Percentiles rank a stretch among this genome's conserved stretches.
These are phyloP conservation scores for Hymenoscyphus albidus DNA, from an alignment of 2,329 filamentous ascomycete genomes.

Conservation along the genomic window DNA sequence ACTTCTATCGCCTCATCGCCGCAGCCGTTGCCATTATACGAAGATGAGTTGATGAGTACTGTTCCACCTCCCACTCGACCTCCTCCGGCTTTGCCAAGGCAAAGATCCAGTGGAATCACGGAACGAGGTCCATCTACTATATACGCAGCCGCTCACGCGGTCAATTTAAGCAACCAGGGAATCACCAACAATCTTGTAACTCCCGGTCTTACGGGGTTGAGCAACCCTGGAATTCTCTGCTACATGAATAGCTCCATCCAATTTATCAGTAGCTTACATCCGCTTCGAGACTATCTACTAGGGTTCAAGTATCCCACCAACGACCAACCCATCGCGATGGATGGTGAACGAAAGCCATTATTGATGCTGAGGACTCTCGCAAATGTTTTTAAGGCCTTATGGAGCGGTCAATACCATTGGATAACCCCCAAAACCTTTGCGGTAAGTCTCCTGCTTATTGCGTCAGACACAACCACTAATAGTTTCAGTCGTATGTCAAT, in stretches of 20 bases:
- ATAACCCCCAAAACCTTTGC: conserved; percentile 54
- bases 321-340: conserved; percentile 63
- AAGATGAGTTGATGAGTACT: conserved; percentile 31
- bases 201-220: conserved; percentile 66
- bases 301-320: conserved; percentile 55
- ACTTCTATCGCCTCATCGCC: conserved; percentile 33
- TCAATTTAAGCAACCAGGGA: conserved; percentile 24
- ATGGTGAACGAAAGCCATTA: conserved; percentile 50
- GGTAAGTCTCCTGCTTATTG: conserved; percentile 40
- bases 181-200: conserved; percentile 41
- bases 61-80: conserved; percentile 41
- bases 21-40: conserved; percentile 19
- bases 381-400: conserved; percentile 48
- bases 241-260: conserved; percentile 93
- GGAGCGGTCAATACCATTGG: conserved; percentile 33
- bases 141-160: conserved; percentile 39
- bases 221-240: conserved; percentile 79
- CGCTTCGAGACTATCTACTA: conserved; percentile 64
- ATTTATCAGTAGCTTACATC: conserved; percentile 68
- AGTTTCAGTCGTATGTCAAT: conserved; percentile 27
- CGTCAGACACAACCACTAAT: conserved; percentile 9
- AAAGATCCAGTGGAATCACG: conserved; percentile 78
- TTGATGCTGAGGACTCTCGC: conserved; percentile 57
- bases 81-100: conserved; percentile 50
- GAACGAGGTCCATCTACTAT: conserved; percentile 43